Evolutionary conservation across 2,329 filamentous ascomycete species (phyloP), one percentile per base, ranked within the genome.

Genomic region (Aspergillus melleus): DNA sequence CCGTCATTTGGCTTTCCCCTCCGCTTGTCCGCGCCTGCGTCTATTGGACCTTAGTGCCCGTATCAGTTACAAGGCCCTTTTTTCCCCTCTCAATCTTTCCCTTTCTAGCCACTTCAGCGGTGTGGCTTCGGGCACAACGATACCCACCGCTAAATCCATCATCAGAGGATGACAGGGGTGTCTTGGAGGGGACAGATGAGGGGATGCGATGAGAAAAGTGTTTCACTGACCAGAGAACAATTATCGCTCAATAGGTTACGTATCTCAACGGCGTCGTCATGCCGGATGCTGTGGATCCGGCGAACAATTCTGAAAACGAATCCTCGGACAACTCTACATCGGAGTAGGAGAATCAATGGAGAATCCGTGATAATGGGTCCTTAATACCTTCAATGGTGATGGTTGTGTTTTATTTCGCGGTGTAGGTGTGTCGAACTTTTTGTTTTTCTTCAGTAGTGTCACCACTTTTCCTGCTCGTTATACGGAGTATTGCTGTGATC

Each of bases 261-360:
- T 90, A 90, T 74, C 74, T 92, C 61, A 92, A 92, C 69, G 84
- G 81, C 60, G 82, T 90, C 49, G 88, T 91, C 59, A 90, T 90
- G 88, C 89, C 90, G 3, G 90, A 92, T 70, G 81, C 81, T 6
- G 81, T 81, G 14, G 78, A 79, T 11, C 70, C 72, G 5, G 77
- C 78, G 14, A 71, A 71, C 9, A 72, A 72, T 11, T 77, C 76
- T 5, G 76, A 75, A 0, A 76, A 67, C 20, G 68, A 69, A 42
- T 57, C 57, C 16, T 42, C 36, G 14, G 36, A 42, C 47, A 49
- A 52, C 36, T 30, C 36, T 49, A 36, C 54, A 44, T 54, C 52
- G 44, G 55, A 59, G 54, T 54, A 55, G 44, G 55, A 59, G 54
- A 49, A 20, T 26, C 42, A n/a, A 24, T 36, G 10, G 42, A 49